These are phyloP conservation scores for Alloteropsis semialata DNA, from an alignment of 176 grass and related monocot species.

Conservation along the genomic window DNA sequence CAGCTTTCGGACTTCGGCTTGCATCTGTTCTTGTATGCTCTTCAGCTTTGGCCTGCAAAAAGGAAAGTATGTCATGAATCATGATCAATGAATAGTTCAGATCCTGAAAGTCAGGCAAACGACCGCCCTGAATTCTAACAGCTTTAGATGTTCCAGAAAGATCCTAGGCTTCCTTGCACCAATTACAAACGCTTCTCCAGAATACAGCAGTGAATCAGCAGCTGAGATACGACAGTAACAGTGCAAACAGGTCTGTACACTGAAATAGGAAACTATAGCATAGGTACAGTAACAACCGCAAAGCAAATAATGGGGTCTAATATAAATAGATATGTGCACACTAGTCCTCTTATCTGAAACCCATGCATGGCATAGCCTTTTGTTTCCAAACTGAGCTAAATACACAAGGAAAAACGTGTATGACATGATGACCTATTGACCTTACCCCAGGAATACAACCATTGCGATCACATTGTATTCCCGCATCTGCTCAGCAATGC, in stretches of 20 bases:
- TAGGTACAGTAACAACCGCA: background rate
- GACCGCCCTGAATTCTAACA: background rate
- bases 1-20: constrained; percentile 74
- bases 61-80: background rate
- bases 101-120: background rate
- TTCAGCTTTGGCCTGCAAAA: constrained; percentile 80
- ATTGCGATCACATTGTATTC: constrained; percentile 87
- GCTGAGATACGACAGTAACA: background rate
- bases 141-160: background rate
- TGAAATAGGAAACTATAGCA: background rate
- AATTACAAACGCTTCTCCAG: background rate
- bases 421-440: background rate
- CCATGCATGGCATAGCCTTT: background rate
- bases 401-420: constrained; percentile 4
- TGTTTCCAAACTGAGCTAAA: background rate
- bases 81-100: background rate
- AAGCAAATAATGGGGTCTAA: background rate
- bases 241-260: background rate
- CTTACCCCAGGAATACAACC: constrained; percentile 78
- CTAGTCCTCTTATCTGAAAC: background rate
- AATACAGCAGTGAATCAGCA: background rate
- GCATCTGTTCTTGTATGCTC: constrained; percentile 58
- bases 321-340: background rate
- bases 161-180: background rate
- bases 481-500: constrained; percentile 63